These are phyloP conservation scores for Dendryphion nanum DNA, from an alignment of 2,329 filamentous ascomycete species.

Conservation along the genomic window DNA sequence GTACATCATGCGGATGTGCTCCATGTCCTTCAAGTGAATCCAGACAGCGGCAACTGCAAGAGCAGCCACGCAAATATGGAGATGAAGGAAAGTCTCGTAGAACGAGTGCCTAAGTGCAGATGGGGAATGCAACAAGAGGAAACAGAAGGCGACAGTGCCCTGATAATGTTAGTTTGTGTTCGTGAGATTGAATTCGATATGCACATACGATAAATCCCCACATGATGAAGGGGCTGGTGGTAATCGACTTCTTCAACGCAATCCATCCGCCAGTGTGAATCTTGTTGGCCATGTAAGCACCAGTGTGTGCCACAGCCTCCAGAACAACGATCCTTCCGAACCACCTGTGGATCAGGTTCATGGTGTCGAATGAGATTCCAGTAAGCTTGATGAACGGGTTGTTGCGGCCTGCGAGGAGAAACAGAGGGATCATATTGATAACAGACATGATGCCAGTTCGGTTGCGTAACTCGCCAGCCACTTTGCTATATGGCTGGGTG, in stretches of 20 bases:
- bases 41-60: slow-evolving; percentile 63
- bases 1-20: slow-evolving; percentile 61
- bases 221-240: slow-evolving; percentile 50
- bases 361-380: slow-evolving; percentile 76
- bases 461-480: slow-evolving; percentile 64
- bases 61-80: slow-evolving; percentile 66
- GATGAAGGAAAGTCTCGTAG: slow-evolving; percentile 73
- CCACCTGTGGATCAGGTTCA: slow-evolving; percentile 80
- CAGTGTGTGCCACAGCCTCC: slow-evolving; percentile 65
- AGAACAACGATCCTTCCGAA: slow-evolving; percentile 72
- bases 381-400: slow-evolving; percentile 73
- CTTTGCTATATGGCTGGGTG: slow-evolving; percentile 69
- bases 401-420: slow-evolving; percentile 72
- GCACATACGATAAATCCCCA: slow-evolving; percentile 63
- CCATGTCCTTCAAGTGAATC: slow-evolving; percentile 59
- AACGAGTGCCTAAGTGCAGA: slow-evolving; percentile 73
- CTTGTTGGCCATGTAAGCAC: slow-evolving; percentile 56
- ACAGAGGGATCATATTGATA: slow-evolving; percentile 77
- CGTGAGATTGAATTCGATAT: background rate
- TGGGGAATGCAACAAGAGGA: slow-evolving; percentile 66
- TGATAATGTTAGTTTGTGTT: slow-evolving; percentile 23
- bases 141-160: slow-evolving; percentile 60
- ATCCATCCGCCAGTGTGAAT: slow-evolving; percentile 51
- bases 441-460: slow-evolving; percentile 68
- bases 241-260: slow-evolving; percentile 42